These are phyloP conservation scores for Phaeoacremonium minimum DNA, from an alignment of 2,329 filamentous ascomycete species.

Conservation along the genomic window DNA sequence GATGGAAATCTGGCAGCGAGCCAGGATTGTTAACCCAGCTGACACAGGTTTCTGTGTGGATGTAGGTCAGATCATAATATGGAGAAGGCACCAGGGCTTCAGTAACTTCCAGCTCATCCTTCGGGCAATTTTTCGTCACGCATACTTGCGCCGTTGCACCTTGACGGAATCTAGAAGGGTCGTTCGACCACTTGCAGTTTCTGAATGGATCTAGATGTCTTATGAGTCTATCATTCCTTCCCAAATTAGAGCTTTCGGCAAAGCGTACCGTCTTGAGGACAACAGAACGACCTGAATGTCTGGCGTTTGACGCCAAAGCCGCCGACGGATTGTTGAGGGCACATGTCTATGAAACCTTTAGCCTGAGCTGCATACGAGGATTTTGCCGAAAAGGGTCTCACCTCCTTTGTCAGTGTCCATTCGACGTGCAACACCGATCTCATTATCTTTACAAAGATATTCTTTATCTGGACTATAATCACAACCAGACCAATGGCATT, in stretches of 20 bases:
- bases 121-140: neutral
- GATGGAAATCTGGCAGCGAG: neutral
- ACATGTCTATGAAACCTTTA: too few relatives aligned
- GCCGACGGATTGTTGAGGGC: too few relatives aligned
- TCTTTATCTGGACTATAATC: neutral
- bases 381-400: too few relatives aligned
- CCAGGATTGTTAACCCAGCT: too few relatives aligned
- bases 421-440: neutral
- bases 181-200: neutral
- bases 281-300: neutral
- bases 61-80: too few relatives aligned
- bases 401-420: neutral
- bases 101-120: neutral
- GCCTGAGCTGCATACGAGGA: too few relatives aligned
- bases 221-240: too few relatives aligned
- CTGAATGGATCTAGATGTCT: neutral
- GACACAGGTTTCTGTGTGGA: too few relatives aligned
- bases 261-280: neutral
- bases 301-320: neutral
- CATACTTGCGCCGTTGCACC: neutral
- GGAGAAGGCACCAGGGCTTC: too few relatives aligned
- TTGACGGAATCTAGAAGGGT: neutral
- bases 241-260: too few relatives aligned
- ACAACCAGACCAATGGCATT: neutral
- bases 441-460: neutral